These are phyloP conservation scores for Alternaria ventricosa DNA, from an alignment of 2,329 filamentous ascomycete species.

Conservation along the genomic window DNA sequence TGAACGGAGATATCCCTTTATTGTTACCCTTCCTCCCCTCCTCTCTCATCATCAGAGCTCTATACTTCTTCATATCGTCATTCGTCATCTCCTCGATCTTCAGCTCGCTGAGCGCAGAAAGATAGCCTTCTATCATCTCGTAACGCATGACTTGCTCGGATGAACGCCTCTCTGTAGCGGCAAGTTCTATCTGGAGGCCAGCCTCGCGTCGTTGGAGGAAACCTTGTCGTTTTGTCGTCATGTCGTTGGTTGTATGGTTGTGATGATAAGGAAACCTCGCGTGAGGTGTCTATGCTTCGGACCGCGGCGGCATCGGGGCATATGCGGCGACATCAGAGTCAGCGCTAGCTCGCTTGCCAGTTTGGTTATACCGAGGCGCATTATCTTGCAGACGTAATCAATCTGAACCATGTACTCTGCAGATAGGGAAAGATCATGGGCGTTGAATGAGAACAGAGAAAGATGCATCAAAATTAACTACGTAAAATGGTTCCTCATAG, in stretches of 20 bases:
- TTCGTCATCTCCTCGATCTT: too few species aligned
- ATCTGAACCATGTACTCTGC: not conserved
- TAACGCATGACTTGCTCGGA: not conserved
- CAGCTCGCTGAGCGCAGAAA: not conserved
- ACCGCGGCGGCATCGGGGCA: not conserved
- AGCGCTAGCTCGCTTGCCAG: not conserved
- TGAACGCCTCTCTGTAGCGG: not conserved
- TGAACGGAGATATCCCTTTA: too few species aligned
- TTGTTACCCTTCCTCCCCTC: too few species aligned
- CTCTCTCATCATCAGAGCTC: too few species aligned
- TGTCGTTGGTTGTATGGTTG: not conserved
- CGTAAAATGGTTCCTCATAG: conserved; percentile 24
- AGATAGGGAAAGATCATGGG: not conserved
- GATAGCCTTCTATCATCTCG: not conserved
- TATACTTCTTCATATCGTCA: too few species aligned
- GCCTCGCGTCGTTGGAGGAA: not conserved
- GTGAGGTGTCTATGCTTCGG: too few species aligned
- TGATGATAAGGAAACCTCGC: too few species aligned
- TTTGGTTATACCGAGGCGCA: not conserved
- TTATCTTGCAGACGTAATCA: not conserved
- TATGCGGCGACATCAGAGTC: not conserved
- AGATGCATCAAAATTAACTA: not conserved
- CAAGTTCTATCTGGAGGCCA: not conserved
- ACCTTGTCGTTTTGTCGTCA: not conserved
- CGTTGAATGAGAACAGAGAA: not conserved